phyloP scores from a whole-genome alignment of 2,329 filamentous ascomycete species.

The Penicillium thymicola region DNA sequence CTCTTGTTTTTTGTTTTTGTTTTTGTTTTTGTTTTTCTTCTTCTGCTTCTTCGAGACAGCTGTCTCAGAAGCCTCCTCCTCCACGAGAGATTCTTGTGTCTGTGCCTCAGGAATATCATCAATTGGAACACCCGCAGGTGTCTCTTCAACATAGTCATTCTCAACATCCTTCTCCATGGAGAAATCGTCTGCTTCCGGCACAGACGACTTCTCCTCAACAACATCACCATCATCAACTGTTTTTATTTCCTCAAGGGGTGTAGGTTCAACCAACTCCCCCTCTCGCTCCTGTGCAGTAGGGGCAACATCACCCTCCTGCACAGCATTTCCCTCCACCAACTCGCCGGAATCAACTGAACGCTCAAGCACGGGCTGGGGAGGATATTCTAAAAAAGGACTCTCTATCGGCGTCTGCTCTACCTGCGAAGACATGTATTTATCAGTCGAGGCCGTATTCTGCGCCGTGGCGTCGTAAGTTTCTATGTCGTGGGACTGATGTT shows the following conservation, averaged over 20 bases:
- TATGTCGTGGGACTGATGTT: conserved; percentile 44
- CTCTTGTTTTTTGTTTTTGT: conserved; percentile 9
- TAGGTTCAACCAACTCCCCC: conserved; percentile 1
- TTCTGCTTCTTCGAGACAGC: conserved; percentile 20
- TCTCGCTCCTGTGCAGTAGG: conserved; percentile 4
- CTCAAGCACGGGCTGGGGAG: conserved; percentile 32
- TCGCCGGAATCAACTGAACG: conserved; percentile 22
- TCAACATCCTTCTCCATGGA: neutral
- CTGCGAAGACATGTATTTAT: conserved; percentile 45
- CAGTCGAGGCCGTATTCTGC: conserved; percentile 44
- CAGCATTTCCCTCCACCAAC: conserved; percentile 10
- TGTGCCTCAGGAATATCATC: conserved; percentile 3
- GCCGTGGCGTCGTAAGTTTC: conserved; percentile 35
- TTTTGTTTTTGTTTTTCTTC: conserved; percentile 21
- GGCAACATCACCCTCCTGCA: conserved; percentile 8
- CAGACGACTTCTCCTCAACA: conserved; percentile 1
- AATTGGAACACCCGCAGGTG: conserved; percentile 2
- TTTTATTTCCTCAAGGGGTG: neutral
- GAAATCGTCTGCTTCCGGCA: conserved; percentile 3
- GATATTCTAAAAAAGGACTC: conserved; percentile 32
- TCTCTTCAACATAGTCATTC: conserved; percentile 7
- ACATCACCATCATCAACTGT: neutral
- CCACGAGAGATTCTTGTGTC: neutral
- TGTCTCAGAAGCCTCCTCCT: conserved; percentile 9
- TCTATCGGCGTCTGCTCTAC: conserved; percentile 39